phyloP scores from a whole-genome alignment of 495 filamentous ascomycete species.

The Venustampulla echinocandica region DNA sequence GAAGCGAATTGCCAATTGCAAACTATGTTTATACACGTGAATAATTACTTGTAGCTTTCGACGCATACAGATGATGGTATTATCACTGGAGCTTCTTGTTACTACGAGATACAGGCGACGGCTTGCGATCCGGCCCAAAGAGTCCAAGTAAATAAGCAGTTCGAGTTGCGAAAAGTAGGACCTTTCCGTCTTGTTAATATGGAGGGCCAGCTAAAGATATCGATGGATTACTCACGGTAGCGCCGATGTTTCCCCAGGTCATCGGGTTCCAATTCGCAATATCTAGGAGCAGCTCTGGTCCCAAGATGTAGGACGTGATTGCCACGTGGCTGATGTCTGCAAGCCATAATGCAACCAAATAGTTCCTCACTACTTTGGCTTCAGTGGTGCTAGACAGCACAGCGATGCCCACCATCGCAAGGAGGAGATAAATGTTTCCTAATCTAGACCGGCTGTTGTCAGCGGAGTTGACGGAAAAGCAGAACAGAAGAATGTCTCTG shows the following conservation, averaged over 20 bases:
- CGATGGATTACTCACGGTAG: constrained; percentile 35
- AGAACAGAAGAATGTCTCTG: not conserved
- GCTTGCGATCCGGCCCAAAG: no score
- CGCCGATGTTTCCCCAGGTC: constrained; percentile 65
- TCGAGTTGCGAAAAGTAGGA: constrained; percentile 3
- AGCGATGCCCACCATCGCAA: constrained; percentile 52
- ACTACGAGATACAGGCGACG: no score
- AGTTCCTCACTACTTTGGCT: constrained; percentile 55
- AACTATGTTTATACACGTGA: no score
- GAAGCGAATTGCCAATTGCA: no score
- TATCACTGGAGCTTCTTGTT: no score
- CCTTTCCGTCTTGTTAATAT: constrained; percentile 3
- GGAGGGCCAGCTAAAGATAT: not conserved
- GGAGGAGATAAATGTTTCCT: constrained; percentile 57
- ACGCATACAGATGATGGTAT: no score
- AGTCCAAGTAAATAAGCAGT: constrained; percentile 10
- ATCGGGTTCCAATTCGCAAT: constrained; percentile 56
- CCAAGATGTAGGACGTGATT: constrained; percentile 51
- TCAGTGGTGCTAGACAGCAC: constrained; percentile 57
- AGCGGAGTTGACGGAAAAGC: not conserved
- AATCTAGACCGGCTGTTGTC: constrained; percentile 38
- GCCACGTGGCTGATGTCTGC: constrained; percentile 65
- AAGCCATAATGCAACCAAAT: constrained; percentile 54
- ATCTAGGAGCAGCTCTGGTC: constrained; percentile 42
- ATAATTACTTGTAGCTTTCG: no score